A percentile compares a stretch with the other conserved stretches of the same genome.
These are phyloP conservation scores for Wallacemonas rigidus DNA, from an alignment of 208 protist genomes.

Conservation along the genomic window DNA sequence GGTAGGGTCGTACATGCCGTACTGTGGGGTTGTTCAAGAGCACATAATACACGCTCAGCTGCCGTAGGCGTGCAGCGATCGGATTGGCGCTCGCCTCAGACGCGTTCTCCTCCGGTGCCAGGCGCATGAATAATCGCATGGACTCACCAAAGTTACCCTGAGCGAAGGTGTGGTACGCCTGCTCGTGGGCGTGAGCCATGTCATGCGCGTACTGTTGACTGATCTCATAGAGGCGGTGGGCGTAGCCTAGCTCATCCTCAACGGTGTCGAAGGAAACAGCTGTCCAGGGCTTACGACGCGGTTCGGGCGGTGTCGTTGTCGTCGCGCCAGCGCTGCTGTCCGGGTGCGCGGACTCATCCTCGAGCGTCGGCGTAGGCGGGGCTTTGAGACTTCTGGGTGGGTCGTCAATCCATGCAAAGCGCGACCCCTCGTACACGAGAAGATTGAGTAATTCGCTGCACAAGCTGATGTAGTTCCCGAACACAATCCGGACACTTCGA, in stretches of 20 bases:
- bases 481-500: constrained; percentile 6
- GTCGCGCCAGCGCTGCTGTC: not conserved
- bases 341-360: not conserved
- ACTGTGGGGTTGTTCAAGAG: not conserved
- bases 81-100: not conserved
- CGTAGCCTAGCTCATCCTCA: not conserved
- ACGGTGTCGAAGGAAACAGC: constrained; percentile 11
- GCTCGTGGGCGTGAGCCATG: not conserved
- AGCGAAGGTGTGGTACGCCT: constrained; percentile 7
- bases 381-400: not conserved
- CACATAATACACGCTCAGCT: constrained; percentile 18
- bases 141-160: constrained; percentile 9
- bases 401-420: constrained; percentile 17
- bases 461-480: constrained; percentile 5
- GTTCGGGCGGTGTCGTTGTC: not conserved
- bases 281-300: constrained; percentile 4
- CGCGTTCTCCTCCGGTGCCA: constrained; percentile 3
- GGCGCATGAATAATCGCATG: constrained; percentile 1
- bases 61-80: constrained; percentile 16
- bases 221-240: constrained; percentile 5
- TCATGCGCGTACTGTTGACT: constrained; percentile 2
- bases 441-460: constrained; percentile 12
- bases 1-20: constrained; percentile 20
- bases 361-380: not conserved
- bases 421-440: not conserved